These are phyloP conservation scores for Coniferiporia sulphurascens DNA, from an alignment of 1,284 basidiomycete species.

Conservation along the genomic window DNA sequence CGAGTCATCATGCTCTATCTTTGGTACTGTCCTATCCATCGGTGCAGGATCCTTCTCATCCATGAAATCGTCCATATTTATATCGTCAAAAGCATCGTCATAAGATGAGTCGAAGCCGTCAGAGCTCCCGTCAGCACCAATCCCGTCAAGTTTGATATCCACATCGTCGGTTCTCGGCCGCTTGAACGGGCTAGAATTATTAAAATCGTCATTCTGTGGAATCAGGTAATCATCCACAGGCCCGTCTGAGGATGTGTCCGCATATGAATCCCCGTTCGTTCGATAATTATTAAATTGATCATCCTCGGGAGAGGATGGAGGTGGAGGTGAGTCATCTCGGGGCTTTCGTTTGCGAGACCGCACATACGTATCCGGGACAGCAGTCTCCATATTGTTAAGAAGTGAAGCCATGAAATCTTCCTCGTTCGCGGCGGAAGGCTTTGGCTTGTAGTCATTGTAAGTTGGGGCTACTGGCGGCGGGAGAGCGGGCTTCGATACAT, in stretches of 20 bases:
- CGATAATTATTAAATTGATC: constrained; percentile 23
- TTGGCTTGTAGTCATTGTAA: constrained; percentile 73
- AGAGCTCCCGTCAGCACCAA: constrained; percentile 52
- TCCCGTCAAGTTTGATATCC: constrained; percentile 47
- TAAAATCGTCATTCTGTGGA: constrained; percentile 48
- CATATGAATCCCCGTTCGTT: constrained; percentile 27
- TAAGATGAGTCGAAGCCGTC: constrained; percentile 36
- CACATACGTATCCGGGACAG: constrained; percentile 29
- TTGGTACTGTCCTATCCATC: constrained; percentile 28
- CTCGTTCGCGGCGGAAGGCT: constrained; percentile 72
- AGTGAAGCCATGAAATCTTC: constrained; percentile 82
- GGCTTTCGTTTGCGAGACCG: constrained; percentile 68
- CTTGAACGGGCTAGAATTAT: constrained; percentile 63
- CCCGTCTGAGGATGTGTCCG: constrained; percentile 54
- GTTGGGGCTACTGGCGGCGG: constrained; percentile 51
- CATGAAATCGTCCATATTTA: constrained; percentile 57
- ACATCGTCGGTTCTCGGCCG: constrained; percentile 43
- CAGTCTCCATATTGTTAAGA: constrained; percentile 60
- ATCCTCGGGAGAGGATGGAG: constrained; percentile 20
- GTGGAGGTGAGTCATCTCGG: constrained; percentile 24
- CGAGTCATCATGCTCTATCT: constrained; percentile 25
- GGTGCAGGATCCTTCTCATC: constrained; percentile 32
- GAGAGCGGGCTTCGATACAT: constrained; percentile 39
- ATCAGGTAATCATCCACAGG: constrained; percentile 38
- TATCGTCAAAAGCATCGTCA: constrained; percentile 47